phyloP scores from a whole-genome alignment of 2,329 filamentous ascomycete genomes.

The Trichoderma guizhouense region DNA sequence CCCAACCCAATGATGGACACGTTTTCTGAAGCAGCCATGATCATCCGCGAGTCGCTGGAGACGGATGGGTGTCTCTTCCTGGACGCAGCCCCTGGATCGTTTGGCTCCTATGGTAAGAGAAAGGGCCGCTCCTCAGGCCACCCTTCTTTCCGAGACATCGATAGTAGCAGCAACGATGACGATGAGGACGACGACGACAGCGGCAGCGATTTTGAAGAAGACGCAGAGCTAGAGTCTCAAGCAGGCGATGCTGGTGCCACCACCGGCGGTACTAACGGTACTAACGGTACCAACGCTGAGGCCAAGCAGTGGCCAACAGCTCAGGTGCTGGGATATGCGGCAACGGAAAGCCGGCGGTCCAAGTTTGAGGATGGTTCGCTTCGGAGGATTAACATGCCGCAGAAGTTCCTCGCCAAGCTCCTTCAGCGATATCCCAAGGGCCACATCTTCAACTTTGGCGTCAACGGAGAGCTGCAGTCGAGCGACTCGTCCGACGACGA shows the following conservation, averaged over 20 bases:
- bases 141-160: not conserved
- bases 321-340: constrained; percentile 40
- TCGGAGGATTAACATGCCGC: constrained; percentile 30
- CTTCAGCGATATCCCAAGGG: constrained; percentile 46
- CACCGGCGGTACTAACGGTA: not conserved
- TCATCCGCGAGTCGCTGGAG: constrained; percentile 42
- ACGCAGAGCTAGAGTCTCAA: not conserved
- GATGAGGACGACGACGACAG: not conserved
- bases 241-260: not conserved
- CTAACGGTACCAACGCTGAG: not conserved
- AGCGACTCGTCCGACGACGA: constrained; percentile 31
- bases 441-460: constrained; percentile 44
- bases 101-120: constrained; percentile 13
- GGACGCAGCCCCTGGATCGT: constrained; percentile 32
- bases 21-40: constrained; percentile 37
- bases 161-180: not conserved
- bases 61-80: constrained; percentile 37
- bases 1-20: constrained; percentile 17
- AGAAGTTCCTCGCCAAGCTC: constrained; percentile 40
- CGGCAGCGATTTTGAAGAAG: not conserved
- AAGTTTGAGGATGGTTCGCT: constrained; percentile 25
- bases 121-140: not conserved
- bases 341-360: constrained; percentile 31
- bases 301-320: constrained; percentile 24
- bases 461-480: constrained; percentile 34